Evolutionary conservation across 2,329 filamentous ascomycete genomes (phyloP), one percentile per base, ranked within the genome.

Genomic region (Polychaeton citri): DNA sequence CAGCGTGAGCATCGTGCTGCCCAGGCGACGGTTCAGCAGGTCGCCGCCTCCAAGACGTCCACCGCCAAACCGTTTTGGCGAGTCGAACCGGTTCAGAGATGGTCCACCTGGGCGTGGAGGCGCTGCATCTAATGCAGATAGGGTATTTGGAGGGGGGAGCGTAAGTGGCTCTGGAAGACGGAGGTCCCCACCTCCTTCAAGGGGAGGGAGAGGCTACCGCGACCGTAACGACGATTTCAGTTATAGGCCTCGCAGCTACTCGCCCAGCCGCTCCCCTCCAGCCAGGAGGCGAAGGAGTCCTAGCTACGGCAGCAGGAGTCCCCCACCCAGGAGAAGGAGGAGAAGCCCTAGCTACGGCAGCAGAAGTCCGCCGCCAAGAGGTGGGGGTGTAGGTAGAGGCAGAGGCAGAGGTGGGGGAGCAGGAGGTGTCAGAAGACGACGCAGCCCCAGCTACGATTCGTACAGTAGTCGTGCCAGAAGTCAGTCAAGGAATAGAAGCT

Each of bases 1-100:
- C 52, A 81, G 80, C 51, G 87, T 95, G 33, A 90, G 83, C 31
- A 90, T 95, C 46, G 84, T 94, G 18, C 68, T 93, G 21, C 85
- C 85, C 0, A 75, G 81, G 34, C 77, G 81, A 50, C 84, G 85
- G 48, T 83, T 94, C 51, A 87, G 83, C 5, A 76, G 76, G 13
- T 76, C 81, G 32, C 87, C 87, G 12, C 84, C 84, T 1, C 72
- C 72, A 4, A 75, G 80, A 35, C 72, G 79, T 34, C 76, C 47
- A 66, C 74, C 52, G 65, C 76, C 40, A 59, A 72, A 52, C 44
- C 50, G 46, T 32, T 62, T 54, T 43, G 63, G 62, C 21, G 63
- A 65, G 31, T 64, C 55, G 18, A 46, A 53, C 34, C 42, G 55
- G 10, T 51, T 16, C 30, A 32, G 54, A 15, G 52, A 56, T 6